A percentile compares a stretch with the other conserved stretches of the same genome.
phyloP scores from a whole-genome alignment of 768 basidiomycete genomes.

The Jaapia argillacea region DNA sequence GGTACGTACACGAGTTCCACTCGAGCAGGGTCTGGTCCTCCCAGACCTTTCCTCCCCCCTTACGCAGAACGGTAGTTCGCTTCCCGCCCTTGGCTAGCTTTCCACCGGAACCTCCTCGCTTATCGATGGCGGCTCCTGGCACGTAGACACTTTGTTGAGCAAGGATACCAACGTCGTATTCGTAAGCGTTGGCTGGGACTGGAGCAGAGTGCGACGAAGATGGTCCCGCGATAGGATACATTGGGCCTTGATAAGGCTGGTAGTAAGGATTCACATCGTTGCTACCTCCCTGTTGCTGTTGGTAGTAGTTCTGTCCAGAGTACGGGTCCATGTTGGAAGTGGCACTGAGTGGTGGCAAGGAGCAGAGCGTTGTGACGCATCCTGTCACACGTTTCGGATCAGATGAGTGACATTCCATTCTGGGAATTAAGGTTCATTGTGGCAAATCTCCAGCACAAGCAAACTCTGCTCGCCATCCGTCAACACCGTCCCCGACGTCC shows the following conservation, averaged over 20 bases:
- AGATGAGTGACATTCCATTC: too few species aligned
- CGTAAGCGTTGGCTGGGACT: constrained; percentile 84
- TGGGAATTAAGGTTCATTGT: too few species aligned
- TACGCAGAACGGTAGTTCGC: constrained; percentile 86
- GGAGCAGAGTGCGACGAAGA: constrained; percentile 65
- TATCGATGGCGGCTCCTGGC: constrained; percentile 85
- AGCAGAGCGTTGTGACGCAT: neutral
- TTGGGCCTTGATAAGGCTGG: constrained; percentile 70
- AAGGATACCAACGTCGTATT: constrained; percentile 85
- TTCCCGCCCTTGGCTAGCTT: constrained; percentile 87
- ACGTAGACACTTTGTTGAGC: constrained; percentile 91
- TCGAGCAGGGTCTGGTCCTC: constrained; percentile 96
- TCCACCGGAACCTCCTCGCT: constrained; percentile 76
- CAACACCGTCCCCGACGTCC: constrained; percentile 20
- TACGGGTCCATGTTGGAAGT: constrained; percentile 33
- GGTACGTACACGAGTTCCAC: constrained; percentile 86
- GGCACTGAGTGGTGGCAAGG: constrained; percentile 7
- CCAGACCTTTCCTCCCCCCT: constrained; percentile 96
- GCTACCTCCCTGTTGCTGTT: constrained; percentile 36
- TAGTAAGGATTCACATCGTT: constrained; percentile 73
- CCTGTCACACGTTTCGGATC: too few species aligned
- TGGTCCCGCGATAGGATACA: constrained; percentile 53
- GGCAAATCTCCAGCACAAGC: too few species aligned
- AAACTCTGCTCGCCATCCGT: constrained; percentile 9
- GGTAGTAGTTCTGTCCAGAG: constrained; percentile 34